Percentiles rank a stretch among this genome's conserved stretches.
Conservation (phyloP, 305 asterid species). For the Ilex paraguariensis region DNA sequence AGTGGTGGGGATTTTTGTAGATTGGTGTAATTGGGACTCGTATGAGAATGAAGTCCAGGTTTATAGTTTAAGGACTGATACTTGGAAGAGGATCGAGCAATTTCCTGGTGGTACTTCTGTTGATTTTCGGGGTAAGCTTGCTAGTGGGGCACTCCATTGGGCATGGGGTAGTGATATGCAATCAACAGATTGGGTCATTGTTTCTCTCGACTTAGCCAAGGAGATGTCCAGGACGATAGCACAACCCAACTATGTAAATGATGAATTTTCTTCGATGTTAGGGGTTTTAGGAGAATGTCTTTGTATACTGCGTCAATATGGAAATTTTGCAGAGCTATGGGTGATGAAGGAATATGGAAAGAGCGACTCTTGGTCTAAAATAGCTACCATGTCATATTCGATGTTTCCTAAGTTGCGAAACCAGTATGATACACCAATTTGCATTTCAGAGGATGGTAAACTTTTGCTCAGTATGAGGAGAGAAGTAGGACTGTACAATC, state of each 20-base stretch:
- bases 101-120: conserved; percentile 29
- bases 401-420: conserved; percentile 5
- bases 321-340: conserved; percentile 33
- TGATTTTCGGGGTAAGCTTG: conserved; percentile 33
- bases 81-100: conserved; percentile 37
- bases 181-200: conserved; percentile 25
- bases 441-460: conserved; percentile 31
- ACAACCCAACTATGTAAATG: conserved; percentile 35
- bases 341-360: conserved; percentile 48
- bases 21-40: conserved; percentile 12
- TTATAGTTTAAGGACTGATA: conserved; percentile 35
- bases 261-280: conserved; percentile 7
- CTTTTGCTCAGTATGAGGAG: conserved; percentile 20
- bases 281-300: conserved; percentile 43
- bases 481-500: conserved; percentile 31
- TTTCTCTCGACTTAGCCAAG: conserved; percentile 36
- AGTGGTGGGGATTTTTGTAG: conserved; percentile 37
- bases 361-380: conserved; percentile 48
- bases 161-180: conserved; percentile 11
- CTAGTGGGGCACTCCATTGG: conserved; percentile 52
- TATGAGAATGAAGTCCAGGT: conserved; percentile 27
- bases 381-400: conserved; percentile 29
- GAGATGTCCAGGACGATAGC: conserved; percentile 36
- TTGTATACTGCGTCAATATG: conserved; percentile 23
- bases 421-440: conserved; percentile 18